Evolutionary conservation across 2,329 filamentous ascomycete species (phyloP).

Genomic region (Sarocladium oryzae): DNA sequence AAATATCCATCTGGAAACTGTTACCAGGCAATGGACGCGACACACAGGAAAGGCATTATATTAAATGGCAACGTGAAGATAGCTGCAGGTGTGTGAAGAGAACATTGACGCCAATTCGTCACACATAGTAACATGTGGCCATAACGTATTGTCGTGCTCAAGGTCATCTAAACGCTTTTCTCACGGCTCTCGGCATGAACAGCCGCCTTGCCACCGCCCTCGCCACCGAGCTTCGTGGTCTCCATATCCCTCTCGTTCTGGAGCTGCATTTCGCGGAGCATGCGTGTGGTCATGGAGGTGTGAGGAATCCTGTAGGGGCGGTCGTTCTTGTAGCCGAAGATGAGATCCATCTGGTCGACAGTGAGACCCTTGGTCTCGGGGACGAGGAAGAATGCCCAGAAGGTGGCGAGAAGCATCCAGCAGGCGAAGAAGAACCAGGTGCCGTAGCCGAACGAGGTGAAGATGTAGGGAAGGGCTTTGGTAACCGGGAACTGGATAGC

Average conservation of each 20-base stretch:
- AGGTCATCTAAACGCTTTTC: background rate
- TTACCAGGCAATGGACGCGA: too few relatives aligned
- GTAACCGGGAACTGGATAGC: constrained; percentile 29
- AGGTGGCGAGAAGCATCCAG: constrained; percentile 39
- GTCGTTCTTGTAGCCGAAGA: constrained; percentile 17
- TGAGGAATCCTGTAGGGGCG: constrained; percentile 2
- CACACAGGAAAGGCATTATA: too few relatives aligned
- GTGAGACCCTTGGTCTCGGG: constrained; percentile 50
- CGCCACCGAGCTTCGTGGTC: background rate
- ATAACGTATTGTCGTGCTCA: too few relatives aligned
- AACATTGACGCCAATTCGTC: too few relatives aligned
- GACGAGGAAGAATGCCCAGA: constrained; percentile 45
- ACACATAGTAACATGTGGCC: too few relatives aligned
- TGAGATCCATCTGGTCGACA: constrained; percentile 44
- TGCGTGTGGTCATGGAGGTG: background rate
- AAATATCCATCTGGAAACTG: too few relatives aligned
- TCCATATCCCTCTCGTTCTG: background rate
- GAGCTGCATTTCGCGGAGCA: background rate
- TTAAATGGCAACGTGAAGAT: too few relatives aligned
- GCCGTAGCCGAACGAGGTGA: constrained; percentile 38
- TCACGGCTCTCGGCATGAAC: background rate
- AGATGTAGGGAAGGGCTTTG: constrained; percentile 38
- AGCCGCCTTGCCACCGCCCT: background rate
- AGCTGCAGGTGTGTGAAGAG: too few relatives aligned
- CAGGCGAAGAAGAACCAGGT: constrained; percentile 52